Conservation (phyloP, 2,329 filamentous ascomycete species). For the Aureobasidium subglaciale region DNA sequence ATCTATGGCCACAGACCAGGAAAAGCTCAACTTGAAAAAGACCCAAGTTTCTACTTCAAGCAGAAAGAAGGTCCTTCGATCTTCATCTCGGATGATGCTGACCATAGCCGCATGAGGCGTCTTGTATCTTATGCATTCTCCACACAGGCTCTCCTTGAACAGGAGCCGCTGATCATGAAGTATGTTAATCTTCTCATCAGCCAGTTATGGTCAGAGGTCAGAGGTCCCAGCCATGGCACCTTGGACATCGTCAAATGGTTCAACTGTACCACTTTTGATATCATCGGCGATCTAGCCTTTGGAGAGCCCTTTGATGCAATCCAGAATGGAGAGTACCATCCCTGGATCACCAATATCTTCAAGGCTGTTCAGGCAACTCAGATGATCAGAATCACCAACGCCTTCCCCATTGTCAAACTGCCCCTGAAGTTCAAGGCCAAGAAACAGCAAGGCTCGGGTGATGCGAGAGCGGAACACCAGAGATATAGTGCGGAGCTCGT, state of each 20-base stretch:
- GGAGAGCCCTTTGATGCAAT: conserved; percentile 26
- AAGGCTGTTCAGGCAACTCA: conserved; percentile 20
- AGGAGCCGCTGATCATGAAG: conserved; percentile 34
- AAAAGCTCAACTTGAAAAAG: conserved; percentile 21
- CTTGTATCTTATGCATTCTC: conserved; percentile 35
- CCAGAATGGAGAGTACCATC: conserved; percentile 22
- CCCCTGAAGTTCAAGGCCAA: too few relatives aligned
- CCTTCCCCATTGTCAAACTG: conserved; percentile 21
- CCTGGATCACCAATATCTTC: conserved; percentile 26
- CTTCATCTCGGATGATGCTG: too few relatives aligned
- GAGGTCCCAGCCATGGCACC: conserved; percentile 29
- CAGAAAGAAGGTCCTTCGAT: conserved; percentile 7
- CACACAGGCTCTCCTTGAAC: conserved; percentile 35
- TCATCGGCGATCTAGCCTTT: conserved; percentile 25
- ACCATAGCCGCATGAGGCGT: conserved; percentile 22
- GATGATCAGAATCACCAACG: conserved; percentile 14
- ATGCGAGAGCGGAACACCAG: too few relatives aligned
- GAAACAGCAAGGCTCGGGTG: too few relatives aligned
- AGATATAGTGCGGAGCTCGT: too few relatives aligned
- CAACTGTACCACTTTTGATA: conserved; percentile 24
- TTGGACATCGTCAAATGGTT: conserved; percentile 27
- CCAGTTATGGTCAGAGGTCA: conserved; percentile 21
- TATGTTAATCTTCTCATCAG: conserved; percentile 34
- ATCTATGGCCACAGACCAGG: conserved; percentile 22
- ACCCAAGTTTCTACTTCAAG: conserved; percentile 39